A percentile compares a stretch with the other conserved stretches of the same genome.
These are phyloP conservation scores for Porcisia deanei DNA, from an alignment of 208 protist species.

Conservation along the genomic window DNA sequence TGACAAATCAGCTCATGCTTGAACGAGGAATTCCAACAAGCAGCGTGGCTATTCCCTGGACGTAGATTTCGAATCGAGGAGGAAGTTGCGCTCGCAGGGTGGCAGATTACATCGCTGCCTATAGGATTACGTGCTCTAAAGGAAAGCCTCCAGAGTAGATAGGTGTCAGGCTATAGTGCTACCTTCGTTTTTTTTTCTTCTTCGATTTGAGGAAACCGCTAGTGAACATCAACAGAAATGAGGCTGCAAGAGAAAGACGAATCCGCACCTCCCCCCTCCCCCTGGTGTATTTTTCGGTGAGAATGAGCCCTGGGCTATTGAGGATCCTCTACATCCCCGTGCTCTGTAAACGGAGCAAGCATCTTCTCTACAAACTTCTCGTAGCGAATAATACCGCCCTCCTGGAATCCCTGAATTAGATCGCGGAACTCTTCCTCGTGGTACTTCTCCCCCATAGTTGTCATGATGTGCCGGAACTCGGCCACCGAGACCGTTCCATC, in stretches of 20 bases:
- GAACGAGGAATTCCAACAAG: neutral
- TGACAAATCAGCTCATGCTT: neutral
- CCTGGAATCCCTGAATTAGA: conserved; percentile 91
- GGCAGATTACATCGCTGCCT: neutral
- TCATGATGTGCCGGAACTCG: conserved; percentile 97
- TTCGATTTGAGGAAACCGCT: neutral
- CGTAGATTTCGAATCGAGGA: neutral
- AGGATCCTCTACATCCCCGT: conserved; percentile 56
- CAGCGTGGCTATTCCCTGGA: no score
- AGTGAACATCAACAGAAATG: conserved; percentile 5
- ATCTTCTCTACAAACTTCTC: conserved; percentile 90
- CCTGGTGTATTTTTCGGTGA: neutral
- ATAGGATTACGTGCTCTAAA: neutral
- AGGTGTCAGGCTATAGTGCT: neutral
- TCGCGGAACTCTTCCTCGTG: conserved; percentile 94
- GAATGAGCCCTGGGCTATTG: conserved; percentile 5
- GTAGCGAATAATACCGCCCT: conserved; percentile 91
- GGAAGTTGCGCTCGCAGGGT: neutral
- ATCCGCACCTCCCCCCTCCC: neutral
- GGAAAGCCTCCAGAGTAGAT: neutral
- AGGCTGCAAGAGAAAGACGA: neutral
- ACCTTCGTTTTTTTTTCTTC: neutral
- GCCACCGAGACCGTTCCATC: conserved; percentile 94
- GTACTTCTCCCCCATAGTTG: conserved; percentile 97
- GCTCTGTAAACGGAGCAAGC: conserved; percentile 90